Conservation (phyloP, 345 rosid species). For the Euphorbia lathyris region DNA sequence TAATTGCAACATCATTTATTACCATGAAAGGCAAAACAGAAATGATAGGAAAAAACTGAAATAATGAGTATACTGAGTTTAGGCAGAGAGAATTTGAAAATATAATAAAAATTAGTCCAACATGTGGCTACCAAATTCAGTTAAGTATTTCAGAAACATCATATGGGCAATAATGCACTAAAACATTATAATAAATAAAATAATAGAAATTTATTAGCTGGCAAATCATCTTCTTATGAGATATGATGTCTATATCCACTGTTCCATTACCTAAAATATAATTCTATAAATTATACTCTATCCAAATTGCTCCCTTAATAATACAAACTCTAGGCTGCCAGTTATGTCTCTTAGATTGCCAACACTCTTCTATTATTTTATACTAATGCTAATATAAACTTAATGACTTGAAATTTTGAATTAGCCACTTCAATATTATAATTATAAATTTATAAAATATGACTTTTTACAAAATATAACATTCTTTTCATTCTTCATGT, state of each 20-base stretch:
- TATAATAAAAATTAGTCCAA: not conserved
- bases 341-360: no score
- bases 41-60: not conserved
- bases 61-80: not conserved
- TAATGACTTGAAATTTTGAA: no score
- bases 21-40: not conserved
- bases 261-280: not conserved
- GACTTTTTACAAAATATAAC: no score
- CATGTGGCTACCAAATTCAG: not conserved
- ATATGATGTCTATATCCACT: conserved; percentile 5
- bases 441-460: no score
- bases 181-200: not conserved
- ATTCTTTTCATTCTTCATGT: no score
- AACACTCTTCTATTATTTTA: no score
- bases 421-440: no score
- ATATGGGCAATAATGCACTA: not conserved
- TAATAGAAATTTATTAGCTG: not conserved
- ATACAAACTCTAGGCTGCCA: no score
- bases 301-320: no score
- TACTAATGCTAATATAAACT: no score
- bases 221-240: conserved; percentile 16
- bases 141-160: not conserved
- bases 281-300: not conserved
- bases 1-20: not conserved
- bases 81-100: not conserved